phyloP scores from a whole-genome alignment of 371 early-diverging fungal species.

The Globomyces sp. region DNA sequence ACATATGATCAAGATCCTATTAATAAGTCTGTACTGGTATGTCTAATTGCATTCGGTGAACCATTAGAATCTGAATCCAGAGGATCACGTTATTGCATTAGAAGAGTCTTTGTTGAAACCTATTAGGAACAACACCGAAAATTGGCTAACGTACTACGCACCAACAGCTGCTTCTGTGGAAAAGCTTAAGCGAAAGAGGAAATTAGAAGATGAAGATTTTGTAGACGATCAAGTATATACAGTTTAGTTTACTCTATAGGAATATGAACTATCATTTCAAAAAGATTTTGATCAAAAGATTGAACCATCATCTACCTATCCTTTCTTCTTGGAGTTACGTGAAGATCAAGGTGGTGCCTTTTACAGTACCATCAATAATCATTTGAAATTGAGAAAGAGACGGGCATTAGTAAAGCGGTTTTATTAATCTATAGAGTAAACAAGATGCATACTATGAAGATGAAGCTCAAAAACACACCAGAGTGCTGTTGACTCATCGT shows the following conservation, averaged over 20 bases:
- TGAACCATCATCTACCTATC: neutral
- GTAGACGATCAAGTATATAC: neutral
- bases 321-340: slow-evolving; percentile 5
- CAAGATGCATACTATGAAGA: neutral
- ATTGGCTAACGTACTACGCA: slow-evolving; percentile 4
- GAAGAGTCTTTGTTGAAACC: slow-evolving; percentile 15
- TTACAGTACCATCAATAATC: slow-evolving; percentile 5
- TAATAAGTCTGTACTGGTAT: neutral
- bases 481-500: slow-evolving; percentile 4
- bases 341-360: slow-evolving; percentile 14
- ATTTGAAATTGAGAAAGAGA: slow-evolving; percentile 7
- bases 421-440: slow-evolving; percentile 1
- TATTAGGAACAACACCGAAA: neutral
- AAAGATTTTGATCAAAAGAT: slow-evolving; percentile 3
- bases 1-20: slow-evolving; percentile 11
- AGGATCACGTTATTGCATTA: slow-evolving; percentile 1
- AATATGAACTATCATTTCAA: slow-evolving; percentile 2
- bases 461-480: slow-evolving; percentile 6
- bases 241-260: neutral
- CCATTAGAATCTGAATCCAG: neutral
- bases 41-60: neutral
- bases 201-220: neutral
- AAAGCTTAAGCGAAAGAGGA: slow-evolving; percentile 3
- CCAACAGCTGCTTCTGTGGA: neutral
- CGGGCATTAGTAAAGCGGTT: slow-evolving; percentile 1